Base-by-base conservation (phyloP, 78 protist genomes). In the Dictyostelium capitatum region DNA sequence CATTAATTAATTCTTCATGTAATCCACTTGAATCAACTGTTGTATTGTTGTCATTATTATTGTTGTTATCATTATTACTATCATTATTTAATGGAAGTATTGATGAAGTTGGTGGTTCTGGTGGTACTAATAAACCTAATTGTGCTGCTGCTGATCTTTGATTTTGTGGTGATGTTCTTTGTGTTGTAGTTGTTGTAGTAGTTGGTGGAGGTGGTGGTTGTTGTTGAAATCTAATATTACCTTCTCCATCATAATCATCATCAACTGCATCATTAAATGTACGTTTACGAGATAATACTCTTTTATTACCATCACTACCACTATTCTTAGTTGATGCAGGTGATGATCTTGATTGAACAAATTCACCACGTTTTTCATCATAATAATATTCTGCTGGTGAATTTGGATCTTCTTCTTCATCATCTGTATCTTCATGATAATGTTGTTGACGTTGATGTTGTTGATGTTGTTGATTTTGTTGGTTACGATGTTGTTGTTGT, bases 331-430 rank as follows among this genome's bases (percentile, higher is more conserved):
- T 14, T 51, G 56, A 12, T 14, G 10, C 15, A 51, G 10, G 4
- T 4, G 56, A 51, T 51, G 56, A 12, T 51, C 15, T 51, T 2
- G 43, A 32, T 67, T 67, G 48, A 32, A 67, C 47, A 30, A 67
- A 67, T 32, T 67, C 75, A 32, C 47, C 75, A 32, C 43, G 48
- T 30, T 67, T 47, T 17, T 67, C 75, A 32, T 67, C 75, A 67
- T 67, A 67, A 67, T 67, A 67, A 67, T 67, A 67, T 32, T 67
- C 75, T 4, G 41, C 23, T 67, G 75, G 75, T 32, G 48, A 67
- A 17, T 67, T 25, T 4, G 7, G 23, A 67, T 67, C 75, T 15
- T 67, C 12, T 67, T 67, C 75, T 32, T 67, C 75, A 4, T 32
- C 75, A 9, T 30, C 23, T 62, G 70, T 25, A 62, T 62, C 37